Evolutionary conservation across 1,284 basidiomycete genomes (phyloP), one percentile per base, ranked within the genome.

Genomic region (Ustilago lituana): DNA sequence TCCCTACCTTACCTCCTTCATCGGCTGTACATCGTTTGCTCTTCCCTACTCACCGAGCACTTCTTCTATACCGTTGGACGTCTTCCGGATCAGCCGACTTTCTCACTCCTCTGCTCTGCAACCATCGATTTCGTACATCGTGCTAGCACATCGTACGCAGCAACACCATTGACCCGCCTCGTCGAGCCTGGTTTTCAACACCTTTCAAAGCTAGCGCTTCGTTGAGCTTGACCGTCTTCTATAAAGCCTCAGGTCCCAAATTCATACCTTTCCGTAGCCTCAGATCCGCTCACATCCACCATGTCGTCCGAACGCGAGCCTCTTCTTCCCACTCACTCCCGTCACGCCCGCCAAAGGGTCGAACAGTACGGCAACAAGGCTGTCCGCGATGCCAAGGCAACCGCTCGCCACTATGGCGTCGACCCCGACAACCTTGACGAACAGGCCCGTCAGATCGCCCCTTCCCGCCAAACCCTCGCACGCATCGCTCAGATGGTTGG

Each of bases 231-330:
- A 36, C 33, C 6, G 11, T 17, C n/a, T n/a, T n/a, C n/a, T n/a
- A n/a, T n/a, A n/a, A n/a, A n/a, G n/a, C n/a, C n/a, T n/a, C n/a
- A n/a, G n/a, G n/a, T n/a, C n/a, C n/a, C n/a, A n/a, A n/a, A n/a
- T n/a, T n/a, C n/a, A n/a, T n/a, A n/a, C n/a, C n/a, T n/a, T n/a
- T n/a, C n/a, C n/a, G n/a, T n/a, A n/a, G n/a, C n/a, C n/a, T n/a
- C n/a, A n/a, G n/a, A n/a, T n/a, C n/a, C n/a, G n/a, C n/a, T n/a
- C n/a, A n/a, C n/a, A 9, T 4, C n/a, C 53, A 55, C 23, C 23
- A 63, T 63, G 63, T 71, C 68, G 27, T 51, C 46, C 36, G 67
- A 71, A 50, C 68, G 63, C 33, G 63, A 72, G 47, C 68, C 68
- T 17, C 59, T 72, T 17, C 55, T 72, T 5, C 68, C 68, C 37